These are phyloP conservation scores for Picea glauca DNA, from an alignment of 75 land plant species.

Conservation along the genomic window DNA sequence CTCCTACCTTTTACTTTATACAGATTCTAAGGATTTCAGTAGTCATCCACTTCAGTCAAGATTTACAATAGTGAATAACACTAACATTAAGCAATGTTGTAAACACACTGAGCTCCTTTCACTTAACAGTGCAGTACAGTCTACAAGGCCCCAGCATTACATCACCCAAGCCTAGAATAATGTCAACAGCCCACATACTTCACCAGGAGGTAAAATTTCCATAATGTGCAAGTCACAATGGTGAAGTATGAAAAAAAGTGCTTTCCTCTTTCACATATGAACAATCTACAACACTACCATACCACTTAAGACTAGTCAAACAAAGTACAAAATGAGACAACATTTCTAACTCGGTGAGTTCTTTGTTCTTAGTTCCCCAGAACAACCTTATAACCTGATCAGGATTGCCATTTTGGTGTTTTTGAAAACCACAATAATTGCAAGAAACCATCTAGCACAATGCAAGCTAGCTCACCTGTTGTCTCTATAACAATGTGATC, in stretches of 20 bases:
- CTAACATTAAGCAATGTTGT: background rate
- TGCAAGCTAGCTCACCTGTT: constrained; percentile 51
- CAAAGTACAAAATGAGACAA: background rate
- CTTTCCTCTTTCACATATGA: background rate
- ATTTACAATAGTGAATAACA: background rate
- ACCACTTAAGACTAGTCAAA: background rate
- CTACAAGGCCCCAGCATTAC: background rate
- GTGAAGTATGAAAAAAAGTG: background rate
- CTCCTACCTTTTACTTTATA: background rate
- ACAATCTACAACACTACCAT: no score
- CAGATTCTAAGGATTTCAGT: background rate
- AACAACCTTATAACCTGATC: background rate
- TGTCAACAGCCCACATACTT: background rate
- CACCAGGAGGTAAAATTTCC: background rate
- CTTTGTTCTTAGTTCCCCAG: background rate
- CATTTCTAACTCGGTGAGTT: background rate
- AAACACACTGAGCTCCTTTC: background rate
- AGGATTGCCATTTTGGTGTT: background rate
- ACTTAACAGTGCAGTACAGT: background rate
- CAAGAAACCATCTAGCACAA: background rate
- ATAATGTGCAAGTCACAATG: background rate
- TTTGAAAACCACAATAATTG: background rate
- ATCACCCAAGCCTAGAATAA: background rate
- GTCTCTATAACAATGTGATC: constrained; percentile 98
- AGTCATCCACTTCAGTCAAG: background rate